Base-by-base conservation (phyloP, 164 flowering plant species). In the Tinospora cordifolia region DNA sequence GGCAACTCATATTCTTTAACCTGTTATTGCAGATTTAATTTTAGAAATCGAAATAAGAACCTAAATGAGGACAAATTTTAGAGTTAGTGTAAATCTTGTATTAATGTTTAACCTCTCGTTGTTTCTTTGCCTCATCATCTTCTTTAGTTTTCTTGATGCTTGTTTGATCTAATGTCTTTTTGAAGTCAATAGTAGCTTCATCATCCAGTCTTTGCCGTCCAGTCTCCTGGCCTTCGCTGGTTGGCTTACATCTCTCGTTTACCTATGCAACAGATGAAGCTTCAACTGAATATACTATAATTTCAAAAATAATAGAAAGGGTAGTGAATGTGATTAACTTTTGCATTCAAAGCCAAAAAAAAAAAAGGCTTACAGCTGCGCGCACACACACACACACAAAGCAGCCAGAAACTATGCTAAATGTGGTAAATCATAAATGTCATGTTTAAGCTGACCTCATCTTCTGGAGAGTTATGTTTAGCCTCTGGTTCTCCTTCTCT, bases 41-140 rank as follows among this genome's bases (percentile, higher is more conserved):
- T 44, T 26, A 13, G 11, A 11, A 65, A 2, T 65, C 21, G 14
- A 19, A 11, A 57, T 8, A 1, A 72, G 6, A 39, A 64, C 57
- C 6, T 24, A 66, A 44, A 44, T 62, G 65, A 30, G 25, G 19
- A 14, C 13, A 62, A 62, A 27, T 30, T 4, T 1, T 57, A n/a
- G 17, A 41, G 27, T 0, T 54, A 44, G 10, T 34, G 38, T 65
- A 46, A 57, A 22, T 44, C 64, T 54, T 44, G 4, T 70, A 39
- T 71, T 57, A 13, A 62, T 39, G 44, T 75, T 71, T 54, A 49
- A 74, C 80, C 77, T 75, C 66, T 62, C 46, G 75, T 62, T 54
- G 44, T 6, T 69, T 44, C 3, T 30, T 36, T 17, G 26, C 39
- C 51, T 34, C 65, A 67, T 76, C 74, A 22, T 69, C 70, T 69